Base-by-base conservation (phyloP, 768 basidiomycete species). In the Leccinum rimulosum region DNA sequence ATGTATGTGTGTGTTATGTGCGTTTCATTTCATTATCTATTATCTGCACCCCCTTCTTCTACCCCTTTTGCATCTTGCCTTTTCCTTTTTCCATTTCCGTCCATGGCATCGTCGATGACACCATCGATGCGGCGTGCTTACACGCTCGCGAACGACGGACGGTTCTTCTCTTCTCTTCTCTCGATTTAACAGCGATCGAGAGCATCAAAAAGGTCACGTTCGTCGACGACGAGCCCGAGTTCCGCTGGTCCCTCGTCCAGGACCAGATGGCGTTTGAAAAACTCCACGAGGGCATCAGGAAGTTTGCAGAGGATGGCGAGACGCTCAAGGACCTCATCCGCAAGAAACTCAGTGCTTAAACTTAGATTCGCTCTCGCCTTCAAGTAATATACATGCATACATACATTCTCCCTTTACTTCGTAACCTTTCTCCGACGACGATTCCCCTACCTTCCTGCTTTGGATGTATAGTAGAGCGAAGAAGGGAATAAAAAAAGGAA, bases 181-280 rank as follows among this genome's bases (percentile, higher is more conserved):
- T 45, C 6, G 43, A 45, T 45, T 11, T 19, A 45, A 45, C 43
- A 45, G 43, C 43, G 19, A 45, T 80, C 28, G 70, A 83, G 67
- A 79, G 79, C 48, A 79, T 86, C 58, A 81, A 84, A 40, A 98
- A 95, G 77, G 90, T 94, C 63, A 77, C 85, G 22, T 98, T 70
- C 82, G 70, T 99, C 73, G 85, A 98, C 80, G 86, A 97, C 78
- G 93, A 99, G 80, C 80, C 95, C 61, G 91, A 94, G 71, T 98
- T 98, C 92, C 88, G 93, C 60, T 97, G 95, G 95, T 66, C 83
- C 11, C 88, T 98, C 58, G 85, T 97, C 69, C 84, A 94, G 70
- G 95, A 98, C 76, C 78, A 82, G 72, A 97, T 98, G 95, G 95
- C 96, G n/a, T 96, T 94, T 72, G 96, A 98, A 75, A 98, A 98